A percentile compares a stretch with the other conserved stretches of the same genome.
Conservation (phyloP, 495 filamentous ascomycete species). For the Annulohypoxylon nitens region DNA sequence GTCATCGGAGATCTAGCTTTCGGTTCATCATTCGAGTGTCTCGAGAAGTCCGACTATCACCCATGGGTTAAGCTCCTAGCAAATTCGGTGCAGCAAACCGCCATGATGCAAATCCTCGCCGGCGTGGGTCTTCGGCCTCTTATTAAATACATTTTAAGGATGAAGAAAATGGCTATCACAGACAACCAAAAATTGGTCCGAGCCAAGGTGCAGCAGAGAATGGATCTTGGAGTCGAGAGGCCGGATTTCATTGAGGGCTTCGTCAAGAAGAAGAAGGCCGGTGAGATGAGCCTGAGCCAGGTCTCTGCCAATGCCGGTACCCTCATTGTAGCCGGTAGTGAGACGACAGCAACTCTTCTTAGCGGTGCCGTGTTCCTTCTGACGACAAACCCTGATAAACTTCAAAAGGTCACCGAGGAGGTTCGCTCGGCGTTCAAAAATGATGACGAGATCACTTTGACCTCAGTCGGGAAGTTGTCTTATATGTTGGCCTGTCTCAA, state of each 20-base stretch:
- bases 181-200: slow-evolving; percentile 47
- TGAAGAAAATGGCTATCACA: slow-evolving; percentile 31
- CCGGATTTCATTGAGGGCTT: slow-evolving; percentile 57
- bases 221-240: slow-evolving; percentile 50
- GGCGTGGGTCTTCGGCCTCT: slow-evolving; percentile 43
- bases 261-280: slow-evolving; percentile 54
- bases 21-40: slow-evolving; percentile 64
- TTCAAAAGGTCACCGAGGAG: slow-evolving; percentile 58
- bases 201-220: slow-evolving; percentile 53
- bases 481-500: slow-evolving; percentile 67
- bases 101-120: slow-evolving; percentile 39
- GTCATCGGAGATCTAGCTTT: slow-evolving; percentile 67
- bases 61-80: slow-evolving; percentile 61
- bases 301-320: slow-evolving; percentile 39
- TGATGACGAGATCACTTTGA: slow-evolving; percentile 60
- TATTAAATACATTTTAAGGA: not conserved
- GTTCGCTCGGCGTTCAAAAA: slow-evolving; percentile 60
- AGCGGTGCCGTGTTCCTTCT: slow-evolving; percentile 61
- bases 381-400: slow-evolving; percentile 54
- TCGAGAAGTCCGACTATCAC: slow-evolving; percentile 58
- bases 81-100: slow-evolving; percentile 43
- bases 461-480: slow-evolving; percentile 55
- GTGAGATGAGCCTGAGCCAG: slow-evolving; percentile 42
- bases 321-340: slow-evolving; percentile 61
- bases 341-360: slow-evolving; percentile 67